Percentiles rank a stretch among this genome's conserved stretches.
These are phyloP conservation scores for Rhinocladiella mackenziei DNA, from an alignment of 2,329 filamentous ascomycete species.

Conservation along the genomic window DNA sequence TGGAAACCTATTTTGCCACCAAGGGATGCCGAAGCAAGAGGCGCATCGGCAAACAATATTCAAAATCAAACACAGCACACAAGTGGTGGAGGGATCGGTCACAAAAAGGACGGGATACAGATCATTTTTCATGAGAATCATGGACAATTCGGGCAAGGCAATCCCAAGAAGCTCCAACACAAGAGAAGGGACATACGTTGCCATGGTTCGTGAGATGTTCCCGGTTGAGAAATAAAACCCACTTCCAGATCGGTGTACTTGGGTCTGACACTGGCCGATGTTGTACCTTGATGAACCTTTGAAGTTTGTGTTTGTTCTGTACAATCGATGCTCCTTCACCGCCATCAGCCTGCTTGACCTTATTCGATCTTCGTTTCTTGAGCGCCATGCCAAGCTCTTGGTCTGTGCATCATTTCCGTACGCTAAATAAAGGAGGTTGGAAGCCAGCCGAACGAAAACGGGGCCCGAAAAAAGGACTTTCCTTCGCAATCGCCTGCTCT, in stretches of 20 bases:
- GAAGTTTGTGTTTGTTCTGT: neutral
- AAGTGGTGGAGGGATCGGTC: neutral
- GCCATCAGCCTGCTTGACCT: neutral
- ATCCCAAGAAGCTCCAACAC: slow-evolving; percentile 6
- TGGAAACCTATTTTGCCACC: slow-evolving; percentile 1
- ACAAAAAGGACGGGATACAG: neutral
- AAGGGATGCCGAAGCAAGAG: no score
- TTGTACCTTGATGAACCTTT: no score
- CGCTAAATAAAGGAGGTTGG: slow-evolving; percentile 1
- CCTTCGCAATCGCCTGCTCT: no score
- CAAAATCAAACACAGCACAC: neutral
- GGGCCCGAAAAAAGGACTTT: neutral
- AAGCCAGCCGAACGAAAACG: neutral
- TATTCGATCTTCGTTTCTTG: neutral
- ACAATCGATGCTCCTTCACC: slow-evolving; percentile 7
- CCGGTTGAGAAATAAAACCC: neutral
- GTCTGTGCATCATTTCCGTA: slow-evolving; percentile 1
- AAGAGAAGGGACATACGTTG: slow-evolving; percentile 34
- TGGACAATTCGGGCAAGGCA: slow-evolving; percentile 8
- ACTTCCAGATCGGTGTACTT: neutral
- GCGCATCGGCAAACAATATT: no score
- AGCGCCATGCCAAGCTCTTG: slow-evolving; percentile 6
- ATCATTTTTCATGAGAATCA: neutral
- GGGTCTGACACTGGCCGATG: no score
- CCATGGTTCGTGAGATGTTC: slow-evolving; percentile 29